A percentile compares a stretch with the other conserved stretches of the same genome.
These are phyloP conservation scores for Wickerhamomyces pijperi DNA, from an alignment of 805 yeast species.

Conservation along the genomic window DNA sequence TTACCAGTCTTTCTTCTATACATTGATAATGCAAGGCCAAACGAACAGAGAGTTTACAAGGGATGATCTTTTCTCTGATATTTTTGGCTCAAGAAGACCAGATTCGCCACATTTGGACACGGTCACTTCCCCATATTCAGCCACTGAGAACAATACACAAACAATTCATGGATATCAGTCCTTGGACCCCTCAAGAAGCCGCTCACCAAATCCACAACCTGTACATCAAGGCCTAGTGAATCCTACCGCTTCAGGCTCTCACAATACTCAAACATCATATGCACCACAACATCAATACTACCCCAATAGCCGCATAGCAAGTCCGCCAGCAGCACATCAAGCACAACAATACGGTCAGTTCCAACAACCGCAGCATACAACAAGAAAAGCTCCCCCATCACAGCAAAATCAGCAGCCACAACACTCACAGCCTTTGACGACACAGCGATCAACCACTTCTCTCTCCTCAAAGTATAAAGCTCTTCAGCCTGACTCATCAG, in stretches of 20 bases:
- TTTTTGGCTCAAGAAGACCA: slow-evolving; percentile 20
- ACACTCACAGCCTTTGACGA: not conserved
- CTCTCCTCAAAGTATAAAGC: not conserved
- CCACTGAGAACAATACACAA: not conserved
- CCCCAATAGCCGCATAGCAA: no score
- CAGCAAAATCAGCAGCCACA: not conserved
- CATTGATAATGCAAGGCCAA: slow-evolving; percentile 1
- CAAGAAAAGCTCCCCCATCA: slow-evolving; percentile 7
- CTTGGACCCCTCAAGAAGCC: slow-evolving; percentile 4
- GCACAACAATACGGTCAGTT: no score
- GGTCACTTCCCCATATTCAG: not conserved
- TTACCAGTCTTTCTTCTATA: no score
- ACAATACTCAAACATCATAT: no score
- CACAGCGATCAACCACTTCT: not conserved
- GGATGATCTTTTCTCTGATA: slow-evolving; percentile 21
- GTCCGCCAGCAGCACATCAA: no score
- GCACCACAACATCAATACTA: no score
- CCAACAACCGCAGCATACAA: no score
- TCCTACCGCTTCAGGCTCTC: no score
- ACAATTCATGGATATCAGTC: slow-evolving; percentile 1
- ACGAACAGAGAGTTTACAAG: slow-evolving; percentile 10
- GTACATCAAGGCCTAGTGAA: no score
- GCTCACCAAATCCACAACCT: no score
- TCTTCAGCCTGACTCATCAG: slow-evolving; percentile 6
- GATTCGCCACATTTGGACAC: not conserved